Percentiles rank a stretch among this genome's conserved stretches.
These are phyloP conservation scores for Pluteus cervinus DNA, from an alignment of 768 basidiomycete genomes.

Conservation along the genomic window DNA sequence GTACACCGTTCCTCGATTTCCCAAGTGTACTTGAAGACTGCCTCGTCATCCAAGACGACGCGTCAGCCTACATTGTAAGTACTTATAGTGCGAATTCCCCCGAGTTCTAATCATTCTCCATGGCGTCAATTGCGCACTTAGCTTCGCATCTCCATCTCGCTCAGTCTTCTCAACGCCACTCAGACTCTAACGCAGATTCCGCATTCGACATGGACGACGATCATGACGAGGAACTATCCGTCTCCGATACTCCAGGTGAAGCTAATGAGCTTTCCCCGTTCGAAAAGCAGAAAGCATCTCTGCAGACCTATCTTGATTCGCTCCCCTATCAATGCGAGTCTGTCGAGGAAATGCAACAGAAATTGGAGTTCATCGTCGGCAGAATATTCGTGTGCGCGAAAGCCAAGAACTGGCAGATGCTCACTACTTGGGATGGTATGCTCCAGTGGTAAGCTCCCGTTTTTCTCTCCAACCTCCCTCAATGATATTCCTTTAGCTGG, in stretches of 20 bases:
- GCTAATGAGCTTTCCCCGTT: conserved; percentile 32
- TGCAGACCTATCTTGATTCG: conserved; percentile 61
- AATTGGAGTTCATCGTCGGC: conserved; percentile 62
- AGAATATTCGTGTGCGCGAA: conserved; percentile 68
- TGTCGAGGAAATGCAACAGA: conserved; percentile 61
- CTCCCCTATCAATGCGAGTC: conserved; percentile 73
- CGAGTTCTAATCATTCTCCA: too few relatives aligned
- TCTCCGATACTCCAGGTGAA: conserved; percentile 33
- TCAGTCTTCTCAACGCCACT: too few relatives aligned
- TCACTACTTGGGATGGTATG: conserved; percentile 75
- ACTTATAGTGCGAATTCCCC: too few relatives aligned
- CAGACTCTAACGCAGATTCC: neutral
- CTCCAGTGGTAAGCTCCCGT: conserved; percentile 57
- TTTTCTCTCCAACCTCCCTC: conserved; percentile 1
- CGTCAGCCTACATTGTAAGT: too few relatives aligned
- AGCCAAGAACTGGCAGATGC: conserved; percentile 66
- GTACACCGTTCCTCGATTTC: too few relatives aligned
- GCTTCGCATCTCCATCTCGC: too few relatives aligned
- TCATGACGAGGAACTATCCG: conserved; percentile 56
- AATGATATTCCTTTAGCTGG: conserved; percentile 46
- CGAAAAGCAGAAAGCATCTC: conserved; percentile 54
- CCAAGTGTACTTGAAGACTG: too few relatives aligned
- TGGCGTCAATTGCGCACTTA: too few relatives aligned
- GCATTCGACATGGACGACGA: conserved; percentile 22
- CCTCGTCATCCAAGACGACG: too few relatives aligned